A percentile compares a stretch with the other conserved stretches of the same genome.
phyloP scores from a whole-genome alignment of 257 asterid genomes.

The Przewalskia tangutica region DNA sequence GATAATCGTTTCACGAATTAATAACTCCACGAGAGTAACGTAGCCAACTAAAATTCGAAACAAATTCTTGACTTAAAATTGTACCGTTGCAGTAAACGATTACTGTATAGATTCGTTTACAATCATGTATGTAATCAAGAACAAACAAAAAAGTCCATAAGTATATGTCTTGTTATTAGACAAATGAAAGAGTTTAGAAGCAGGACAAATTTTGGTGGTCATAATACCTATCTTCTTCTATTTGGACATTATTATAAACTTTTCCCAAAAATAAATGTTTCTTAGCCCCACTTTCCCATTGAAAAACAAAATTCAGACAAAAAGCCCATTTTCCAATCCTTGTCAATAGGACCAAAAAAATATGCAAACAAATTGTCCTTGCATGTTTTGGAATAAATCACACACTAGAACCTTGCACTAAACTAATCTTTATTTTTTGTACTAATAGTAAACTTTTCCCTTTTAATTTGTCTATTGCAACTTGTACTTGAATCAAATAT shows the following conservation, averaged over 20 bases:
- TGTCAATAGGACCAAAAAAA: conserved; percentile 4
- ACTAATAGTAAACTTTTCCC: conserved; percentile 3
- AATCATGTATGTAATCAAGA: background rate
- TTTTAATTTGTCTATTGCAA: conserved; percentile 20
- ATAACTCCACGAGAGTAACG: background rate
- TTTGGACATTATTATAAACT: conserved; percentile 5
- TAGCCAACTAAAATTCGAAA: background rate
- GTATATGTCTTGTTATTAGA: background rate
- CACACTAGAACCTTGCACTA: conserved; percentile 14
- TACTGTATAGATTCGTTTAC: background rate
- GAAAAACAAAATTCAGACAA: conserved; percentile 20
- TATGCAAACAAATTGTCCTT: conserved; percentile 11
- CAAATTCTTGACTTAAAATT: background rate
- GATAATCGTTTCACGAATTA: background rate
- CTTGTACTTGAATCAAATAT: conserved; percentile 8
- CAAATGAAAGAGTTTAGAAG: conserved; percentile 17
- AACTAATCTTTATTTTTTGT: background rate
- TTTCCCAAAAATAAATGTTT: conserved; percentile 4
- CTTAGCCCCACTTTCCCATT: conserved; percentile 8
- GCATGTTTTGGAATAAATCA: conserved; percentile 34
- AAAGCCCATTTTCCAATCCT: conserved; percentile 31
- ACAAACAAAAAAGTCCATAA: background rate
- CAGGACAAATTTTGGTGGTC: conserved; percentile 18
- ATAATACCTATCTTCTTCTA: background rate
- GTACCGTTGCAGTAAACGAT: background rate